A percentile compares a stretch with the other conserved stretches of the same genome.
These are phyloP conservation scores for Jaminaea rosea DNA, from an alignment of 1,284 basidiomycete species.

Conservation along the genomic window DNA sequence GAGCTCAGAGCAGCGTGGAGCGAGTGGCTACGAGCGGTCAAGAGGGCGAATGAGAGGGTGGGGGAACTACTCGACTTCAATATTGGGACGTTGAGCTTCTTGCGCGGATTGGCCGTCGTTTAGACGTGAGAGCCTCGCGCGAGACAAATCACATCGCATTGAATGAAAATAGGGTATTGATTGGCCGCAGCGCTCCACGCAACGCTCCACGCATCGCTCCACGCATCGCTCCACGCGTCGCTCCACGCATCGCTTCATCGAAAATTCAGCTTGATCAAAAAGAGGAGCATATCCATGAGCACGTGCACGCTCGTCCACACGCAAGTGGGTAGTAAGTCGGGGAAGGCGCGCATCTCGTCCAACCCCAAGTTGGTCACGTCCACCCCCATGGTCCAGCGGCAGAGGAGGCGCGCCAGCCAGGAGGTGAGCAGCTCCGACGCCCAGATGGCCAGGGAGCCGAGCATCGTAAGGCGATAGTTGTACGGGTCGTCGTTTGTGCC, in stretches of 20 bases:
- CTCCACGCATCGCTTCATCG: too few relatives aligned
- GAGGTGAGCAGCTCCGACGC: conserved; percentile 52
- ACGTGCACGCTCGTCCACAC: conserved; percentile 54
- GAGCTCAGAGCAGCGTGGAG: not conserved
- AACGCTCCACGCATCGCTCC: too few relatives aligned
- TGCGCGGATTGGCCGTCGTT: not conserved
- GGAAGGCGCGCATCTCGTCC: conserved; percentile 53
- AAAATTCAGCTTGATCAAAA: conserved; percentile 37
- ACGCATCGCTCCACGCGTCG: too few relatives aligned
- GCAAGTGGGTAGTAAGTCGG: conserved; percentile 47
- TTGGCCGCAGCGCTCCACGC: too few relatives aligned
- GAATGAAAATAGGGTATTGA: too few relatives aligned
- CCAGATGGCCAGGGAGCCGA: conserved; percentile 54
- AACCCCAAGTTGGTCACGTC: conserved; percentile 53
- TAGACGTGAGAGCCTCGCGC: too few relatives aligned
- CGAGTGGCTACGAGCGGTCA: not conserved
- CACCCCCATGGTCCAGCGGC: conserved; percentile 49
- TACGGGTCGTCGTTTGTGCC: conserved; percentile 55
- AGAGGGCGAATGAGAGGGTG: not conserved
- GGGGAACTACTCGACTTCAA: not conserved
- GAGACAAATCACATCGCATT: too few relatives aligned
- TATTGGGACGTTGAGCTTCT: not conserved
- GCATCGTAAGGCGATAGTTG: conserved; percentile 54
- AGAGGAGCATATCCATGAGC: conserved; percentile 55
- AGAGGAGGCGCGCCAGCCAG: conserved; percentile 50